phyloP scores from a whole-genome alignment of 192 early-diverging fungal species.

The Coemansia interrupta region DNA sequence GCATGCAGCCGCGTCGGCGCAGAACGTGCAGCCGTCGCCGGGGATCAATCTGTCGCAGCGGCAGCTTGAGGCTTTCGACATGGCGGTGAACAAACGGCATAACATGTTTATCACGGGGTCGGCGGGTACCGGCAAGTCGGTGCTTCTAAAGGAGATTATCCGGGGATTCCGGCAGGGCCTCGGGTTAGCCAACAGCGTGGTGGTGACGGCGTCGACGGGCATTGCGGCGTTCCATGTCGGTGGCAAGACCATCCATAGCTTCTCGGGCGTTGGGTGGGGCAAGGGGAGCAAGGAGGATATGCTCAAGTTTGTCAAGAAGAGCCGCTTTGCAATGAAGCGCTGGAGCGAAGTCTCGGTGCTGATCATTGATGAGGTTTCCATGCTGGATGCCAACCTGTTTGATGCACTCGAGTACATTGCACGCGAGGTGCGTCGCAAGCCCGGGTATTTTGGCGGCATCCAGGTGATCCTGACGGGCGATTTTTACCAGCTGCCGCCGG shows the following conservation, averaged over 20 bases:
- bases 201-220: constrained; percentile 71
- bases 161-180: constrained; percentile 15
- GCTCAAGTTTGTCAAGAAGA: constrained; percentile 37
- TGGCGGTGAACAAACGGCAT: constrained; percentile 54
- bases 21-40: constrained; percentile 4
- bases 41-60: constrained; percentile 44
- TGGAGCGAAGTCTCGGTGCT: constrained; percentile 64
- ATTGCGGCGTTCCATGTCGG: constrained; percentile 78
- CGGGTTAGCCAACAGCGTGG: background rate
- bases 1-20: background rate
- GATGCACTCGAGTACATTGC: constrained; percentile 71
- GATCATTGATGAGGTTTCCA: constrained; percentile 77
- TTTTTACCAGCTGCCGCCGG: constrained; percentile 80
- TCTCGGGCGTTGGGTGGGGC: constrained; percentile 65
- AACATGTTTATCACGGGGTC: constrained; percentile 77
- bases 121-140: constrained; percentile 62
- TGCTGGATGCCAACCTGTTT: constrained; percentile 70
- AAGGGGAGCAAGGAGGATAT: constrained; percentile 21
- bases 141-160: constrained; percentile 46
- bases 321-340: constrained; percentile 42
- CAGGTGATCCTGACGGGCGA: constrained; percentile 75
- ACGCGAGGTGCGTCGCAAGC: constrained; percentile 42
- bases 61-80: constrained; percentile 59
- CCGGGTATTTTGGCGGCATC: constrained; percentile 70
- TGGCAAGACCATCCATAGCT: constrained; percentile 72